A percentile compares a stretch with the other conserved stretches of the same genome.
These are phyloP conservation scores for Arctium minus DNA, from an alignment of 129 eudicot species.

Conservation along the genomic window DNA sequence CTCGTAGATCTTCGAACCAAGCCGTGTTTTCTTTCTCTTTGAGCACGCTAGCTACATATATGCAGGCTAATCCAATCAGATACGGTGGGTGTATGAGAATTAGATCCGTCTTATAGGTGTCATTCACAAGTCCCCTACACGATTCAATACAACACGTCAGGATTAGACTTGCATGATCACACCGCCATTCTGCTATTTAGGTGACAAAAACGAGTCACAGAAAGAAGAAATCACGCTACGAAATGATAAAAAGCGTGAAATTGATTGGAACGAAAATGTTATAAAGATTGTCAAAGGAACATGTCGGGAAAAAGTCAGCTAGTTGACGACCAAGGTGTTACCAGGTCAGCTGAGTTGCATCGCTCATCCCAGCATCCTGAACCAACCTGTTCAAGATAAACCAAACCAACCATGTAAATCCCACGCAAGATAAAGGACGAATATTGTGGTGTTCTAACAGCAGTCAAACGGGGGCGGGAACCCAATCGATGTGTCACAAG, in stretches of 20 bases:
- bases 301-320: slow-evolving; percentile 7
- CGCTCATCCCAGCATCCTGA: slow-evolving; percentile 94
- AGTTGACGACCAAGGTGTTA: slow-evolving; percentile 24
- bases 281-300: not conserved
- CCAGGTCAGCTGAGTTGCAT: slow-evolving; percentile 83
- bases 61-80: slow-evolving; percentile 89
- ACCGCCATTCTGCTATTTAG: not conserved
- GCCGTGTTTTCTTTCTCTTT: slow-evolving; percentile 86
- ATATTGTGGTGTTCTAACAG: too few species aligned
- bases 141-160: not conserved
- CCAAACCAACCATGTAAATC: not conserved
- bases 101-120: slow-evolving; percentile 92
- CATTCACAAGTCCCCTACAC: slow-evolving; percentile 90
- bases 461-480: too few species aligned
- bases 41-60: slow-evolving; percentile 80
- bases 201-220: not conserved
- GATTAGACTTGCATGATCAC: too few species aligned
- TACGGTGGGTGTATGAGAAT: slow-evolving; percentile 90
- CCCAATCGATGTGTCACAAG: too few species aligned
- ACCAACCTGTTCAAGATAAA: slow-evolving; percentile 52
- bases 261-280: not conserved
- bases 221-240: slow-evolving; percentile 3
- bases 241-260: not conserved
- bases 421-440: not conserved
- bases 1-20: slow-evolving; percentile 98